Evolutionary conservation across 306 rosid genomes (phyloP).

Genomic region (Quercus variabilis): DNA sequence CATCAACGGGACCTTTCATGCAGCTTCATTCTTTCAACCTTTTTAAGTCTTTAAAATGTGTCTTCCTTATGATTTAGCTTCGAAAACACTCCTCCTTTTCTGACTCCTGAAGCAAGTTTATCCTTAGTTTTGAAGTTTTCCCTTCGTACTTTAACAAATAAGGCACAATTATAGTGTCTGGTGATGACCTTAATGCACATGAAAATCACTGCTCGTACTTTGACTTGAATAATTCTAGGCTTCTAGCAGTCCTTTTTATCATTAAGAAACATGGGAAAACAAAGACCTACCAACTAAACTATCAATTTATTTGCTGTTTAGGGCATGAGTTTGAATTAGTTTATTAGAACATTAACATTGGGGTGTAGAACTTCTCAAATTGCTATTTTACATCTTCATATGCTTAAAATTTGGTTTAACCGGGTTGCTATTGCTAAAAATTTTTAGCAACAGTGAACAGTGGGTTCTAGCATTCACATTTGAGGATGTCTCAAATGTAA

Average conservation of each 20-base stretch:
- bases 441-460: no score
- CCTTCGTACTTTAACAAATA: conserved; percentile 8
- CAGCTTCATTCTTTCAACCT: not conserved
- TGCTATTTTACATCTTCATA: no score
- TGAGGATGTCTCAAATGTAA: no score
- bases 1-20: not conserved
- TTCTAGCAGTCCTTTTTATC: not conserved
- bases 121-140: conserved; percentile 51
- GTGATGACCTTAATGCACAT: conserved; percentile 24
- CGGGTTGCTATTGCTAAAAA: no score
- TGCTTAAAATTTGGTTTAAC: no score
- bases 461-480: no score
- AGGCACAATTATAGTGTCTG: conserved; percentile 14
- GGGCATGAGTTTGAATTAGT: no score
- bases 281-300: no score
- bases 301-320: no score
- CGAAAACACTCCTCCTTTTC: conserved; percentile 37
- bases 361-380: no score
- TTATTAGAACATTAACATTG: no score
- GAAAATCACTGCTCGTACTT: conserved; percentile 1
- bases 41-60: not conserved
- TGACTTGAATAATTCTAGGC: not conserved
- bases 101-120: conserved; percentile 47
- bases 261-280: not conserved
- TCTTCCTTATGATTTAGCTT: conserved; percentile 31